Base-by-base conservation (phyloP, 345 rosid genomes). In the Murraya koenigii region DNA sequence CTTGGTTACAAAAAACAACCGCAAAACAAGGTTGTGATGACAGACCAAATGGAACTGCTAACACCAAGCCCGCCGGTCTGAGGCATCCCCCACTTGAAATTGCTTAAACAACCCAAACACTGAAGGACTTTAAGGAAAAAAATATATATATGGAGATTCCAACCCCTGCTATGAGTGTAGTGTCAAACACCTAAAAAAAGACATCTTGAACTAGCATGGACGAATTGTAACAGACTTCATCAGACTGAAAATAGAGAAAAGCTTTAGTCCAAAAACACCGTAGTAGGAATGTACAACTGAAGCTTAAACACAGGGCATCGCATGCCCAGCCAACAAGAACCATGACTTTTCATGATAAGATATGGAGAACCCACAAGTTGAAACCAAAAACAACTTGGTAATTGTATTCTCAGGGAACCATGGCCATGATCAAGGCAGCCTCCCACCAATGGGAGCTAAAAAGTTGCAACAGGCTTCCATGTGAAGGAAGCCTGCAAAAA, bases 401-500 rank as follows among this genome's bases (percentile, higher is more conserved):
- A 78, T 64, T 77, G 85, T 56, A 81, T 82, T 81, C 85, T 75
- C 80, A 28, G 63, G 82, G 66, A 79, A 84, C 83, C 60, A 72
- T 81, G 88, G 87, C 82, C 23, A 75, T 47, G 78, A 84, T 80
- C 61, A 69, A 68, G 72, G 80, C 19, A 54, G 74, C 87, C 81
- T 60, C 81, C 86, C 72, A 8, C 41, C 44, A 74, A 28, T 2
- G 78, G 85, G 66, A 80, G 74, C 77, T 73, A 79, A 82, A 77
- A 60, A 41, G 71, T 66, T 23, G 30, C 44, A 85, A 86, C 94
- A 82, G 79, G 89, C 94, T 84, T 82, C 73, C 79, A 17, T 3
- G 54, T 23, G 49, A 23, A 33, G 79, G 72, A 76, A 86, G 91
- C 94, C 79, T 79, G 88, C 79, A 80, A 90, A 90, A 90, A 80